Conservation (phyloP, 1,284 basidiomycete species). For the Flammula alnicola region DNA sequence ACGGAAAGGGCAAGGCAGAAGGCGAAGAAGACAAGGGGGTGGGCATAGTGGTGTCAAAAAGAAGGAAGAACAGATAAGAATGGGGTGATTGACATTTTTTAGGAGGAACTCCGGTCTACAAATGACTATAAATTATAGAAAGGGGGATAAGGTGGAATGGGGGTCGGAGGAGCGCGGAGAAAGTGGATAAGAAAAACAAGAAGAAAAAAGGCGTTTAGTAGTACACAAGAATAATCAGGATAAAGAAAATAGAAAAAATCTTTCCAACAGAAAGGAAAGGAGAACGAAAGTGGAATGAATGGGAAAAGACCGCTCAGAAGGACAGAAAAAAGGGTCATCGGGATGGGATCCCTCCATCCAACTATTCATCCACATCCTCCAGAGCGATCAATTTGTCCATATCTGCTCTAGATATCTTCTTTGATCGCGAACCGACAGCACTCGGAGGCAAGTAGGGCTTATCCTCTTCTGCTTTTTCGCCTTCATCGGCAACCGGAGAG, state of each 20-base stretch:
- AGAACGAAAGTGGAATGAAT: background rate
- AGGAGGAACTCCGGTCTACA: slow-evolving; percentile 2
- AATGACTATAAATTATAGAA: no score
- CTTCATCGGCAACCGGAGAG: background rate
- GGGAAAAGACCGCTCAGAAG: background rate
- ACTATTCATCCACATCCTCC: slow-evolving; percentile 11
- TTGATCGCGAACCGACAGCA: background rate
- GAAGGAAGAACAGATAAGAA: background rate
- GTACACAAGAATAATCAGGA: slow-evolving; percentile 10
- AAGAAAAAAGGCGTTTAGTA: slow-evolving; percentile 5
- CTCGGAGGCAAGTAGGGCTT: slow-evolving; percentile 9
- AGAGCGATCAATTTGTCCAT: slow-evolving; percentile 15
- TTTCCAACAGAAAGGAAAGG: background rate
- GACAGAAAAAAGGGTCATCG: no score
- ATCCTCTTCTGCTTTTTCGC: slow-evolving; percentile 2
- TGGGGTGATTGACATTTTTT: background rate
- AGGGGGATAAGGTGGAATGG: background rate
- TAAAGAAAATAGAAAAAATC: slow-evolving; percentile 1
- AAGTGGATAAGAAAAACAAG: background rate
- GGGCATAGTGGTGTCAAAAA: background rate
- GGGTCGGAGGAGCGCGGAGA: background rate
- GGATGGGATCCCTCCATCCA: no score
- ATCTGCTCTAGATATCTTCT: slow-evolving; percentile 8
- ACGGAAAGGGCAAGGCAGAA: slow-evolving; percentile 1
- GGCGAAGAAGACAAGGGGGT: slow-evolving; percentile 1